phyloP scores from a whole-genome alignment of 1,284 basidiomycete genomes.

The Coriolopsis trogii region DNA sequence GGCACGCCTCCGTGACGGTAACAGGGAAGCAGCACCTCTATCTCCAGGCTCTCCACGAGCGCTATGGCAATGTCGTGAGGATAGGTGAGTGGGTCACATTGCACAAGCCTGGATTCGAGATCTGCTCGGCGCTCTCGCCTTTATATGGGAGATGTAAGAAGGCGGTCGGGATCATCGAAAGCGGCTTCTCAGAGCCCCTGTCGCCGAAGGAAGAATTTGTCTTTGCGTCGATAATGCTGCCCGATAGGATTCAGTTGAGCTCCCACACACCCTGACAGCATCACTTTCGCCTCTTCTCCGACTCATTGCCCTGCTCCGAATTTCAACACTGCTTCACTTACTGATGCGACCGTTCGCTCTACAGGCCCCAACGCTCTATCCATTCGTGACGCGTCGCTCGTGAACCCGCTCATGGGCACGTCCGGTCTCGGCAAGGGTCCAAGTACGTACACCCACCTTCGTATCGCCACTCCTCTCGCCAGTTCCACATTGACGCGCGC shows the following conservation, averaged over 20 bases:
- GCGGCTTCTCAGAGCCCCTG: too few species aligned
- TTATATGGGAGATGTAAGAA: too few species aligned
- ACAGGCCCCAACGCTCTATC: slow-evolving; percentile 34
- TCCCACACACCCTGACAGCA: background rate
- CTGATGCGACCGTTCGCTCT: too few species aligned
- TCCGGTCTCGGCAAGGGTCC: slow-evolving; percentile 28
- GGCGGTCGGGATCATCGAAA: too few species aligned
- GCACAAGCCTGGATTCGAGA: too few species aligned
- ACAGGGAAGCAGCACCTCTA: slow-evolving; percentile 29
- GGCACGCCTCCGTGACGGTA: slow-evolving; percentile 15
- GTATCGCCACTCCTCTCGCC: background rate
- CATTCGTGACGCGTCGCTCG: slow-evolving; percentile 19
- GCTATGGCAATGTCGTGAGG: slow-evolving; percentile 34
- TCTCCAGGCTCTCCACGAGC: slow-evolving; percentile 27
- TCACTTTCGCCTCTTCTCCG: too few species aligned
- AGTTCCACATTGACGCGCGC: background rate
- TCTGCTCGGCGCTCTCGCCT: background rate
- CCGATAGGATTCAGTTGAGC: too few species aligned
- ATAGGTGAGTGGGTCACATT: slow-evolving; percentile 30
- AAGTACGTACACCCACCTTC: slow-evolving; percentile 16
- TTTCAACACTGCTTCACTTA: too few species aligned
- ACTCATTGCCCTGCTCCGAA: too few species aligned
- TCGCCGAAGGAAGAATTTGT: too few species aligned
- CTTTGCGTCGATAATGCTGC: too few species aligned
- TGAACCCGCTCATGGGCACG: slow-evolving; percentile 21